These are phyloP conservation scores for Arthonia radiata DNA, from an alignment of 495 filamentous ascomycete species.

Conservation along the genomic window DNA sequence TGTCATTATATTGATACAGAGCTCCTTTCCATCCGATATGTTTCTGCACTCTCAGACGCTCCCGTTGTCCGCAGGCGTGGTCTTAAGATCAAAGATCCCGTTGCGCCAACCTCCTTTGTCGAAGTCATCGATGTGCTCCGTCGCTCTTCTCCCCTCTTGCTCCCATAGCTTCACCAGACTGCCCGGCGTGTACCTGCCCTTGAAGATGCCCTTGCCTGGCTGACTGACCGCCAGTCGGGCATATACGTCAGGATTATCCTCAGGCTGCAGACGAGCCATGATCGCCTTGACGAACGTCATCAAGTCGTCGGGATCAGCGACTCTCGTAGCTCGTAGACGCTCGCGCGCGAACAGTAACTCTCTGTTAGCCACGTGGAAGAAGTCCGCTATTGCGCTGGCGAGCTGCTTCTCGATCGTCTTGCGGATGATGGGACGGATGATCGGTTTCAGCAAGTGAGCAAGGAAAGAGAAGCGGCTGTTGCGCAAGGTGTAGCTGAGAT, in stretches of 20 bases:
- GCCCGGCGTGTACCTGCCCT: constrained; percentile 64
- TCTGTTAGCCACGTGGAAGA: constrained; percentile 48
- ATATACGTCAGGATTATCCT: constrained; percentile 48
- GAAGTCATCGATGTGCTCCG: constrained; percentile 36
- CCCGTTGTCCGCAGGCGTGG: not conserved
- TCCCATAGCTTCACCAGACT: constrained; percentile 73
- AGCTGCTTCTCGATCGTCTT: constrained; percentile 57
- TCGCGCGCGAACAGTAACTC: constrained; percentile 74
- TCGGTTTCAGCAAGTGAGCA: constrained; percentile 62
- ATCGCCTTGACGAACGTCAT: constrained; percentile 64
- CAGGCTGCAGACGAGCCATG: constrained; percentile 41
- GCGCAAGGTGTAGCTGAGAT: constrained; percentile 52
- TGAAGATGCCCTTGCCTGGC: constrained; percentile 44
- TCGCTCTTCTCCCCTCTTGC: constrained; percentile 43
- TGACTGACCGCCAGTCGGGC: constrained; percentile 37
- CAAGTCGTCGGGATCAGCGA: constrained; percentile 58
- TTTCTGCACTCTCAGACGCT: no score
- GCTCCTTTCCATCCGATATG: not conserved
- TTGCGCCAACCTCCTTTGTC: constrained; percentile 44
- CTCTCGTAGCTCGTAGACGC: constrained; percentile 57
- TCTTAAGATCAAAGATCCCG: constrained; percentile 50
- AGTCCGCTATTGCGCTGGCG: constrained; percentile 40
- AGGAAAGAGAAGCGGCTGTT: constrained; percentile 52
- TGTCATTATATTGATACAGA: no score
- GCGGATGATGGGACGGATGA: constrained; percentile 58